Evolutionary conservation across 345 rosid genomes (phyloP), one percentile per base, ranked within the genome.

Genomic region (Pistacia vera): DNA sequence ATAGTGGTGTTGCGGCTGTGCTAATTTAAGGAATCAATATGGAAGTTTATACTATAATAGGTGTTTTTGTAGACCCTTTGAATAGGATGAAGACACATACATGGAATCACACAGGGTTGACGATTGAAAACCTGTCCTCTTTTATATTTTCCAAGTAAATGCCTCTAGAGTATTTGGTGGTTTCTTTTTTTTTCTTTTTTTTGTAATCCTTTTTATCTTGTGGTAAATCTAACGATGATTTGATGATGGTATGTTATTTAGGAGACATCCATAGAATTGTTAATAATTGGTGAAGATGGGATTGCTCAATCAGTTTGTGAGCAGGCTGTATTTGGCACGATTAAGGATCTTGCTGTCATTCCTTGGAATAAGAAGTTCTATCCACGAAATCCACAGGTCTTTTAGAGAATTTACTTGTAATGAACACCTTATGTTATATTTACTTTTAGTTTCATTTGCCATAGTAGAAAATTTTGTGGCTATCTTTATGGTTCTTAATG

Each of bases 191-290:
- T 63, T 66, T 10, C 38, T 54, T 20, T 6, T 30, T n/a, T 51
- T 36, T 58, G 66, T 41, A 6, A 8, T 11, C 13, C 60, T 59
- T 61, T 1, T 20, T 30, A 57, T 66, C 11, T 17, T 38, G 30
- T 33, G 58, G 46, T 74, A 49, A 28, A 6, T 73, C 66, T 66
- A 64, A 66, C 25, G 56, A 28, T 63, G 51, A 56, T 81, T 41
- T 36, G 65, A 16, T 77, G 65, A 22, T 85, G 81, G 17, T 33
- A 41, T 81, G 38, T 66, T 73, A 44, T 76, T 83, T 88, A 94
- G 98, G 99, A 94, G 83, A 91, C 97, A 30, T 97, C 97, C 54
- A 87, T 97, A 76, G 99, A 97, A 78, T 82, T 97, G 88, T 97
- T 87, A 79, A 77, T 83, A 36, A 83, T 94, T 56, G 90, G 87